Evolutionary conservation across 805 yeast species (phyloP), one percentile per base, ranked within the genome.

Genomic region (Zygosaccharomyces siamensis): DNA sequence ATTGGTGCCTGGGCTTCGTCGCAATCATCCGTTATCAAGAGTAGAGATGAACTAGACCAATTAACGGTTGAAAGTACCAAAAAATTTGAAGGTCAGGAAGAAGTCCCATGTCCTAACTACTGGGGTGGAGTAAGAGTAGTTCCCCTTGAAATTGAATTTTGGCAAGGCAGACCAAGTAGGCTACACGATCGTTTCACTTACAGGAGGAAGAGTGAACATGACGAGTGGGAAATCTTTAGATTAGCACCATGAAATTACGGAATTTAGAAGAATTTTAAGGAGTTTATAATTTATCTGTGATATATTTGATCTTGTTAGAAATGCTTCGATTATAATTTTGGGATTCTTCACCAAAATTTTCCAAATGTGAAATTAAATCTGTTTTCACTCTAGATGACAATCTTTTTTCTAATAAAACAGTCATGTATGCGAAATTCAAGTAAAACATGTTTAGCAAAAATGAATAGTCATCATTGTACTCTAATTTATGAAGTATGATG

Each of bases 1-100:
- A 81, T 93, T 52, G 98, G 99, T 27, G 99, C 99, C 0, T 90
- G 97, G 96, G 86, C 97, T 0, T 84, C 95, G 26, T 95, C 95
- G 3, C 99, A 93, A 72, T 80, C 90, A 30, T 74, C 77, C 46
- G 75, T 72, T 2, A 73, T 90, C 32, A 59, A 63, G 11, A 66
- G 72, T 38, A 74, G 97, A 54, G 78, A 78, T 12, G 86, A 79
- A 57, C 77, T 92, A 51, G 86, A 89, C 32, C 60, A 63, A 0
- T 59, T 74, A 12, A 80, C 80, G 45, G 62, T 66, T 8, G 63
- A 72, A 24, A 75, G 71, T 51, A 82, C 74, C 48, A 69, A 75
- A 47, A 75, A 80, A 63, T 88, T 87, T 53, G 78, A 80, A 53
- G 81, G 75, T 36, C 65, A 69, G 37, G 79, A 79, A 31, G 81